Conservation (phyloP, 1,284 basidiomycete species). For the Malassezia furfur region DNA sequence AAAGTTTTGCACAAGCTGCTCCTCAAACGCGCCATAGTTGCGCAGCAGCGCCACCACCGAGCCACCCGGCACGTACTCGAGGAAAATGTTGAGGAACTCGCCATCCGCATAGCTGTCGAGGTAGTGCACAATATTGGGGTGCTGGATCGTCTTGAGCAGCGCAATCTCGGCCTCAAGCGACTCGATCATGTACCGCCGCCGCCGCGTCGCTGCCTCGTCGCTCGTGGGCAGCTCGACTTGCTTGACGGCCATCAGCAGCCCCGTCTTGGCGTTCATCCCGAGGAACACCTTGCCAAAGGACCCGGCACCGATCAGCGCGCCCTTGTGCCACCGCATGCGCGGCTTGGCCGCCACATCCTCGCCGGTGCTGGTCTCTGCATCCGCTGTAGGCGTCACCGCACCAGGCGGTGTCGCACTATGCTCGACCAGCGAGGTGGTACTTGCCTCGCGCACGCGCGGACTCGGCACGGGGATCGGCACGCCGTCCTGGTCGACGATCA, state of each 20-base stretch:
- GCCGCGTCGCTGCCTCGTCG: constrained; percentile 76
- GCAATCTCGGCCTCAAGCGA: constrained; percentile 94
- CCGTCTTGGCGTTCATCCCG: constrained; percentile 89
- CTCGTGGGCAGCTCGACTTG: constrained; percentile 90
- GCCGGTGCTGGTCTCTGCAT: neutral
- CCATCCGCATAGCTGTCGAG: constrained; percentile 52
- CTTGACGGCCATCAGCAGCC: constrained; percentile 96
- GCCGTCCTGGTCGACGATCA: constrained; percentile 44
- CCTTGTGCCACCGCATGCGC: constrained; percentile 96
- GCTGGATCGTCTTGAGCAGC: constrained; percentile 83
- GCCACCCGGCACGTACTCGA: constrained; percentile 96
- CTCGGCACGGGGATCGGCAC: constrained; percentile 28
- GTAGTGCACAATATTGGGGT: constrained; percentile 96
- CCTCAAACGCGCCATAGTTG: constrained; percentile 94
- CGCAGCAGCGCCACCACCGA: constrained; percentile 83
- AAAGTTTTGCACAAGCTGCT: constrained; percentile 85
- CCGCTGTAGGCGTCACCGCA: neutral
- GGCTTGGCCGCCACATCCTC: constrained; percentile 8
- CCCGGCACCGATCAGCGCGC: constrained; percentile 90
- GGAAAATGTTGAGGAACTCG: constrained; percentile 81
- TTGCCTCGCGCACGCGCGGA: neutral
- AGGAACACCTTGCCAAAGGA: constrained; percentile 55
- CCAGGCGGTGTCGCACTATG: neutral
- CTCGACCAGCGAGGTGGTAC: neutral
- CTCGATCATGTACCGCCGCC: constrained; percentile 86